phyloP scores from a whole-genome alignment of 2,329 filamentous ascomycete species.

The Pseudogymnoascus sp. region DNA sequence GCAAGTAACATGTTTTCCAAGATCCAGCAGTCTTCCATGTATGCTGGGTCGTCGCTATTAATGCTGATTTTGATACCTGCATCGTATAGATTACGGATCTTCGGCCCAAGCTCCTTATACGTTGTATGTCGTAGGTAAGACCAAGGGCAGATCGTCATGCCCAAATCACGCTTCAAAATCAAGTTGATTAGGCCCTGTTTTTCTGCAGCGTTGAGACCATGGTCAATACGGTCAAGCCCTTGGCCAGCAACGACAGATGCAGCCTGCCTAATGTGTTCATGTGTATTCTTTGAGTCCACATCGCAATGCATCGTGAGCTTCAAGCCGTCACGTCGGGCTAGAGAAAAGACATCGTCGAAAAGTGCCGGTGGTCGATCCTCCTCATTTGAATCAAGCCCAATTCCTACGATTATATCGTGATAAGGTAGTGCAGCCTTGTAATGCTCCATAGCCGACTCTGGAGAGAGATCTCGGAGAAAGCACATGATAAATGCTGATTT shows the following conservation, averaged over 20 bases:
- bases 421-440: constrained; percentile 34
- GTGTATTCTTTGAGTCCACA: constrained; percentile 61
- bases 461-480: constrained; percentile 62
- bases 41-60: constrained; percentile 39
- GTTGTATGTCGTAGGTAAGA: constrained; percentile 52
- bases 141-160: constrained; percentile 65
- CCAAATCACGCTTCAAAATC: constrained; percentile 33
- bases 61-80: constrained; percentile 37
- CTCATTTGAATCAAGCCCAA: constrained; percentile 60
- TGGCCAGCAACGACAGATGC: constrained; percentile 50
- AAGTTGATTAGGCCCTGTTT: constrained; percentile 44
- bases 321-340: constrained; percentile 45
- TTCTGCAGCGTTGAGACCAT: constrained; percentile 57
- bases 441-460: constrained; percentile 42
- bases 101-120: constrained; percentile 18
- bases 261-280: constrained; percentile 49
- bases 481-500: constrained; percentile 59
- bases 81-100: constrained; percentile 35
- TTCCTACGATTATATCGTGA: constrained; percentile 37
- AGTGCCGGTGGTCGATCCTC: constrained; percentile 45
- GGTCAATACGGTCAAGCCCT: constrained; percentile 60
- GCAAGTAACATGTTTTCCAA: constrained; percentile 40
- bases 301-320: constrained; percentile 58
- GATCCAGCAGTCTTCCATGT: constrained; percentile 44
- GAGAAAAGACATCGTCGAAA: constrained; percentile 54